phyloP scores from a whole-genome alignment of 306 rosid genomes.

The Senna siamea region DNA sequence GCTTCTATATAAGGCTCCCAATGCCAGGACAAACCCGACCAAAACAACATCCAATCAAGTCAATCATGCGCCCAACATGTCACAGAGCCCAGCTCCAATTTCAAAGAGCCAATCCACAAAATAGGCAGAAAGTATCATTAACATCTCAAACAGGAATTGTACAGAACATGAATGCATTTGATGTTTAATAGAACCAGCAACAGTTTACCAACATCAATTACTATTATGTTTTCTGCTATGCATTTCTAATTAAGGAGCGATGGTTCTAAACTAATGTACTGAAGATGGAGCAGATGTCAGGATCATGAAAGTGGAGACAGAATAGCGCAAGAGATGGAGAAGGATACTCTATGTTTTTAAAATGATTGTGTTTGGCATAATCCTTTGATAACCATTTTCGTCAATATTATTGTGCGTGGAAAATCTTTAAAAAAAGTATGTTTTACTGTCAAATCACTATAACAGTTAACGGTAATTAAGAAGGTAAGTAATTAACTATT shows the following conservation, averaged over 20 bases:
- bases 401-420: no score
- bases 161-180: background rate
- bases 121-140: constrained; percentile 78
- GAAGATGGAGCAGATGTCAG: constrained; percentile 7
- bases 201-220: background rate
- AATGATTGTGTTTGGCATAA: no score
- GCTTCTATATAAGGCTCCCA: constrained; percentile 93
- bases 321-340: background rate
- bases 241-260: constrained; percentile 20
- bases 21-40: constrained; percentile 77
- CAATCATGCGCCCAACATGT: constrained; percentile 70
- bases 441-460: no score
- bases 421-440: no score
- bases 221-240: background rate
- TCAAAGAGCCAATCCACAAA: constrained; percentile 81
- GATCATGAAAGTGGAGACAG: background rate
- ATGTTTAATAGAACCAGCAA: background rate
- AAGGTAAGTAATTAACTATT: no score
- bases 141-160: constrained; percentile 50
- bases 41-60: constrained; percentile 77
- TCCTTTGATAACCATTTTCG: no score
- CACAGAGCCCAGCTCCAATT: constrained; percentile 99
- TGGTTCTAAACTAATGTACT: constrained; percentile 3
- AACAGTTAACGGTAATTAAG: no score
- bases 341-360: background rate